Base-by-base conservation (phyloP, 768 basidiomycete genomes). In the Phanerodontia chrysosporium region DNA sequence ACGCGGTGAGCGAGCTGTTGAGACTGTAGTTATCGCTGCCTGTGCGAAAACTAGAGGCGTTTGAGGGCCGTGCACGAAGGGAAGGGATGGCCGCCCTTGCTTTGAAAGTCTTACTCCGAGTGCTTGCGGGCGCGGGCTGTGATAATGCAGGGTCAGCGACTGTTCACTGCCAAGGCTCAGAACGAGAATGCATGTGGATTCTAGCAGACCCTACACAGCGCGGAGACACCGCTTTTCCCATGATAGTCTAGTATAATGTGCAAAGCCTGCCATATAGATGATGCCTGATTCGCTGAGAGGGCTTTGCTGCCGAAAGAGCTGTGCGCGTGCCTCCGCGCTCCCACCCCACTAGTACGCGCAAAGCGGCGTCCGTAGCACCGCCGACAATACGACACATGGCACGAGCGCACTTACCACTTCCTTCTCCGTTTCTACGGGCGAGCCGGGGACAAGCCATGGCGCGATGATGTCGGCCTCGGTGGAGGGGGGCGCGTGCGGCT, bases 1-100 rank as follows among this genome's bases (percentile, higher is more conserved):
- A 53, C 7, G 3, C n/a, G 35, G n/a, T 42, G 22, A 35, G 35
- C 13, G 65, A 73, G 64, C 62, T 70, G 60, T 64, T 74, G 64
- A 69, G 21, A 13, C 55, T 72, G 42, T 56, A 62, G 4, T 67
- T 61, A 45, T 75, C 75, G 39, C 24, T 56, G 16, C 36, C 36
- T 7, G 36, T 36, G 36, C 53, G 39, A 42, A 42, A 4, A 18
- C 39, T 42, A 4, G 67, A 69, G 12, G 24, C 22, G 24, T 45
- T 22, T 12, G 51, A 51, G 12, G 30, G n/a, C 24, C 44, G 49
- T 12, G 25, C 6, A 14, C 51, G 51, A 16, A 52, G 51, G 14
- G 28, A 29, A 4, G 48, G 6, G 16, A 49, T 12, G 49, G 51
- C 18, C n/a, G n/a, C n/a, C n/a, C n/a, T n/a, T 32, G 27, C 12